Conservation (phyloP, 805 yeast genomes). For the Dipodascus albidus region DNA sequence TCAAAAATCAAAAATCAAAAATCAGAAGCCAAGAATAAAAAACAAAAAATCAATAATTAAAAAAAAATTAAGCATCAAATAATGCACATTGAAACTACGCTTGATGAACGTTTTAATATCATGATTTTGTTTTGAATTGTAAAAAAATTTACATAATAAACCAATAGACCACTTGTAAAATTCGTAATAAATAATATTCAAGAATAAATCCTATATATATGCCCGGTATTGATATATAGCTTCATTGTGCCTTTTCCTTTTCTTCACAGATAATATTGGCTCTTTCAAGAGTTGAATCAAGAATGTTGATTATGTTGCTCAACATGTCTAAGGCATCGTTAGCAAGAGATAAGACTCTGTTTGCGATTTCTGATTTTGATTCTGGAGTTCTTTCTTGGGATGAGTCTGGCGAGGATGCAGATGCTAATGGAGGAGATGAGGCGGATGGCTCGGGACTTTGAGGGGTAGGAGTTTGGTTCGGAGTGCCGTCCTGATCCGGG, state of each 20-base stretch:
- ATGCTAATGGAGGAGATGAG: background rate
- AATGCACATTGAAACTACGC: too few species aligned
- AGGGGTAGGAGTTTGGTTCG: slow-evolving; percentile 2
- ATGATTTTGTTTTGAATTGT: too few species aligned
- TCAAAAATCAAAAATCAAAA: too few species aligned
- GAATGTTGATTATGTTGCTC: slow-evolving; percentile 66
- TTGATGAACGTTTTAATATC: too few species aligned
- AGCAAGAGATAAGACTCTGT: slow-evolving; percentile 69
- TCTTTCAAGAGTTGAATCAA: slow-evolving; percentile 70
- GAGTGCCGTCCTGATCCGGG: slow-evolving; percentile 4
- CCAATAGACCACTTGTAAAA: background rate
- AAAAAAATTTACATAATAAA: too few species aligned
- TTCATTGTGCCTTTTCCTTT: background rate
- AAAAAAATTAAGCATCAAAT: too few species aligned
- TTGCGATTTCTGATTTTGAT: slow-evolving; percentile 34
- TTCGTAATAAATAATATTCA: background rate
- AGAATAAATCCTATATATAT: background rate
- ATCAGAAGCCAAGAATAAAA: too few species aligned
- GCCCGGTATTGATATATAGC: background rate
- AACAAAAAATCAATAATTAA: too few species aligned
- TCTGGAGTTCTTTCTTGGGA: background rate
- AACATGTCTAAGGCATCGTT: slow-evolving; percentile 86
- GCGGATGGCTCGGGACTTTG: slow-evolving; percentile 1
- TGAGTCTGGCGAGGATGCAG: slow-evolving; percentile 5
- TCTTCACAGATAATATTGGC: slow-evolving; percentile 70